A percentile compares a stretch with the other conserved stretches of the same genome.
These are phyloP conservation scores for Tricholomella constricta DNA, from an alignment of 768 basidiomycete genomes.

Conservation along the genomic window DNA sequence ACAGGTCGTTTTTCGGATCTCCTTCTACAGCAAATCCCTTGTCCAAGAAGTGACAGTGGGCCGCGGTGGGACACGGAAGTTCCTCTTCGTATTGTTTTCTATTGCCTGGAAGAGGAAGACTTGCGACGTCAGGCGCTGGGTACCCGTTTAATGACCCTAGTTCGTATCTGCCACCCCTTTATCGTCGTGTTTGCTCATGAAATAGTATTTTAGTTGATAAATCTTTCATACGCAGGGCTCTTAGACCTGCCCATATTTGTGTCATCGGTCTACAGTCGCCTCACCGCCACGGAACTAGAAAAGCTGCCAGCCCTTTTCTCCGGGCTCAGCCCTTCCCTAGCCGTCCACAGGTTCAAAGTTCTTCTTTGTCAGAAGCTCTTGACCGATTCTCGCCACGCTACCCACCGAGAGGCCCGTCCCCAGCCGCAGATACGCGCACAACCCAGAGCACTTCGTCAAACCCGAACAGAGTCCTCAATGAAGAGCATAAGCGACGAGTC, in stretches of 20 bases:
- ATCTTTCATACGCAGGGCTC: constrained; percentile 34
- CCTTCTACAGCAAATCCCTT: constrained; percentile 60
- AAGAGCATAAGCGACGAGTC: constrained; percentile 7
- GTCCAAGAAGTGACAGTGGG: constrained; percentile 45
- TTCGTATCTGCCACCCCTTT: constrained; percentile 24
- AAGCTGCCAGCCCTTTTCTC: constrained; percentile 37
- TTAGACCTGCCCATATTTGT: constrained; percentile 42
- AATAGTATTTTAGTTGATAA: constrained; percentile 33
- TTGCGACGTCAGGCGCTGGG: constrained; percentile 32
- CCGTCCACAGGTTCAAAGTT: constrained; percentile 43
- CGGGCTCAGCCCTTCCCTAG: constrained; percentile 34
- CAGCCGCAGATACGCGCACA: constrained; percentile 26
- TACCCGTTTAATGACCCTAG: constrained; percentile 32
- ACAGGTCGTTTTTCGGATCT: constrained; percentile 55
- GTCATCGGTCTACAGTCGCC: constrained; percentile 35
- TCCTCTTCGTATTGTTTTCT: constrained; percentile 50
- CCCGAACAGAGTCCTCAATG: constrained; percentile 4
- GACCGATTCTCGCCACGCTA: constrained; percentile 5
- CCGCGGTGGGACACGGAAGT: constrained; percentile 57
- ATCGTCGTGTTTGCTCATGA: not conserved
- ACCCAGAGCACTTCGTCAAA: constrained; percentile 22
- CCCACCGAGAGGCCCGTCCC: constrained; percentile 9
- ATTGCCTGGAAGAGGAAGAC: constrained; percentile 35
- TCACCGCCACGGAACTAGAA: constrained; percentile 29
- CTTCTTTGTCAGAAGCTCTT: constrained; percentile 40